Percentiles rank a stretch among this genome's conserved stretches.
phyloP scores from a whole-genome alignment of 2,329 filamentous ascomycete species.

The Beauveria rudraprayagi region DNA sequence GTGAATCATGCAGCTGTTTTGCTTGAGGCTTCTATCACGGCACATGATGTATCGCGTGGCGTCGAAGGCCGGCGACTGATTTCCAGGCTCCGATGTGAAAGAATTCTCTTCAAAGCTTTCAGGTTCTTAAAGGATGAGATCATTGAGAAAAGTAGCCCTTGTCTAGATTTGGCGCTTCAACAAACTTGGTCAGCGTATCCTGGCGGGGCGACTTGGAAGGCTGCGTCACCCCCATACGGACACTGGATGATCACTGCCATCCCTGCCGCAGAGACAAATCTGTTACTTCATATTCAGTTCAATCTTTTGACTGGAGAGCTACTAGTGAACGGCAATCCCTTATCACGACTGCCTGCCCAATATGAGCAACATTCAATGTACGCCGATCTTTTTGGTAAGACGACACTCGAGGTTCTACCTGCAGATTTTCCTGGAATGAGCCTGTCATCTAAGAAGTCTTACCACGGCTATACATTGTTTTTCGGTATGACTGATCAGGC shows the following conservation, averaged over 20 bases:
- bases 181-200: neutral
- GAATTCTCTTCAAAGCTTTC: neutral
- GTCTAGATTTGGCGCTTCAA: neutral
- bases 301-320: conserved; percentile 2
- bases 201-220: neutral
- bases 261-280: neutral
- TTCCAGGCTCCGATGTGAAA: neutral
- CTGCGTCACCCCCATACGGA: neutral
- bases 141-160: neutral
- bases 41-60: neutral
- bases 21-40: neutral
- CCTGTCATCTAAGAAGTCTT: neutral
- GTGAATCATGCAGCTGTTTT: neutral
- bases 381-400: neutral
- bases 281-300: conserved; percentile 11
- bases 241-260: neutral
- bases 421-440: neutral
- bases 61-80: neutral
- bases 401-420: neutral
- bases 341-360: neutral
- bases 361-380: neutral
- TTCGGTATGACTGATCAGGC: neutral
- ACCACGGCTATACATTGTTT: neutral
- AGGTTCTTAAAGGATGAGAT: neutral
- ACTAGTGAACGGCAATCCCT: neutral